These are phyloP conservation scores for Lablab purpureus DNA, from an alignment of 306 rosid genomes.

Conservation along the genomic window DNA sequence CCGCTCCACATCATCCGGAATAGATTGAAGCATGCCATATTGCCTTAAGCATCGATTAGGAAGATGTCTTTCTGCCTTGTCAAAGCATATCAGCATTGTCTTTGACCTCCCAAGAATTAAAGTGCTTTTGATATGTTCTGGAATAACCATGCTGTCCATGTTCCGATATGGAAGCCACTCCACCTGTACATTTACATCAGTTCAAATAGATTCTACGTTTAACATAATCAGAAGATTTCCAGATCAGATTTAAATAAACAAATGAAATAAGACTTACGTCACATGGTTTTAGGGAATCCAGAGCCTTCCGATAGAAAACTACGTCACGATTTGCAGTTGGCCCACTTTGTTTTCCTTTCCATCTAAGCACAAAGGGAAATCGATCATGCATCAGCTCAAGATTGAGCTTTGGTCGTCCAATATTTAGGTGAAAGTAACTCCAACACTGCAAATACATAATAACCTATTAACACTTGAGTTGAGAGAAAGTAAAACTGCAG, in stretches of 20 bases:
- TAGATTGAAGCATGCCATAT: constrained; percentile 85
- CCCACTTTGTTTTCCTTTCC: constrained; percentile 98
- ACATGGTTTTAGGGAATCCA: constrained; percentile 85
- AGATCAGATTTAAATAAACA: constrained; percentile 25
- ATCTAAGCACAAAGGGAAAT: constrained; percentile 92
- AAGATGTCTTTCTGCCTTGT: constrained; percentile 99
- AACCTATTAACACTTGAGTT: constrained; percentile 11
- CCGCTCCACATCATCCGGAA: constrained; percentile 90
- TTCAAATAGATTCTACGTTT: constrained; percentile 43
- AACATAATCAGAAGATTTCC: constrained; percentile 18
- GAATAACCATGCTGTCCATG: constrained; percentile 83
- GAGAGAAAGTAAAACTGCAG: not conserved
- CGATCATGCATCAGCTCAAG: constrained; percentile 77
- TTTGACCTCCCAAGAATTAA: constrained; percentile 83
- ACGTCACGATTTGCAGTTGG: constrained; percentile 99
- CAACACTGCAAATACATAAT: constrained; percentile 76
- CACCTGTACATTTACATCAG: constrained; percentile 64
- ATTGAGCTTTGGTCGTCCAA: constrained; percentile 97
- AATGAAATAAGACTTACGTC: constrained; percentile 69
- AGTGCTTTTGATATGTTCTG: constrained; percentile 79
- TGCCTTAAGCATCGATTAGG: constrained; percentile 93
- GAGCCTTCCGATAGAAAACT: constrained; percentile 92
- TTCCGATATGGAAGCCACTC: constrained; percentile 98
- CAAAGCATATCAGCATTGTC: constrained; percentile 97
- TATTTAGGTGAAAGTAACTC: constrained; percentile 96